These are phyloP conservation scores for Oryza longistaminata DNA, from an alignment of 176 grass and related monocot species.

Conservation along the genomic window DNA sequence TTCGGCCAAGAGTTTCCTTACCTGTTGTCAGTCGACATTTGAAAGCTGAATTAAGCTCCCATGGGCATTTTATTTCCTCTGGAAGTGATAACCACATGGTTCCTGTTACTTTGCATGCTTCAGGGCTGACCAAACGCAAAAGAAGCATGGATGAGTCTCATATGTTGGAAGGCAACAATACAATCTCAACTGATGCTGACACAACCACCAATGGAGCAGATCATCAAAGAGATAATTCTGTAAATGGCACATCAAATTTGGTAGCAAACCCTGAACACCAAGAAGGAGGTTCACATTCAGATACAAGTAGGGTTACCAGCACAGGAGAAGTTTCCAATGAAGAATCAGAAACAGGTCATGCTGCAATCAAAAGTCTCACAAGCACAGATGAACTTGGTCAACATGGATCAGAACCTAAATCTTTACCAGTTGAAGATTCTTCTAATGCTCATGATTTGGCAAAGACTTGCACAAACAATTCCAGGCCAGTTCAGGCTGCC, in stretches of 20 bases:
- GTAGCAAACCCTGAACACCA: conserved; percentile 17
- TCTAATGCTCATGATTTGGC: conserved; percentile 11
- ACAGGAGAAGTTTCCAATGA: conserved; percentile 37
- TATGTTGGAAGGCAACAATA: conserved; percentile 20
- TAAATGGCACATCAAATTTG: conserved; percentile 27
- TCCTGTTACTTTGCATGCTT: conserved; percentile 42
- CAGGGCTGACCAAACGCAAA: conserved; percentile 67
- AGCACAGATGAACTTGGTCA: conserved; percentile 16
- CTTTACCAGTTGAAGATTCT: conserved; percentile 12
- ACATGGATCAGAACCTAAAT: conserved; percentile 26
- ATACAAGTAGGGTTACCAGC: conserved; percentile 38
- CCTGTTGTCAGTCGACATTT: conserved; percentile 87
- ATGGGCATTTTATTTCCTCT: conserved; percentile 31
- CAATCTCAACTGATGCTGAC: conserved; percentile 4
- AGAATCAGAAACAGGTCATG: conserved; percentile 35
- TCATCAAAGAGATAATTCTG: conserved; percentile 35
- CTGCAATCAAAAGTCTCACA: conserved; percentile 35
- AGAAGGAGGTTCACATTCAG: conserved; percentile 30
- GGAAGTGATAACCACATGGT: conserved; percentile 38
- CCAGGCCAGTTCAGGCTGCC: conserved; percentile 16
- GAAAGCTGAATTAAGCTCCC: conserved; percentile 56
- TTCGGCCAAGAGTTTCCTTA: conserved; percentile 79
- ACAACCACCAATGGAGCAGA: conserved; percentile 28
- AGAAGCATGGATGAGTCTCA: conserved; percentile 59
- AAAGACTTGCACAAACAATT: conserved; percentile 28